These are phyloP conservation scores for Fusarium sp. DNA, from an alignment of 2,329 filamentous ascomycete genomes.

Conservation along the genomic window DNA sequence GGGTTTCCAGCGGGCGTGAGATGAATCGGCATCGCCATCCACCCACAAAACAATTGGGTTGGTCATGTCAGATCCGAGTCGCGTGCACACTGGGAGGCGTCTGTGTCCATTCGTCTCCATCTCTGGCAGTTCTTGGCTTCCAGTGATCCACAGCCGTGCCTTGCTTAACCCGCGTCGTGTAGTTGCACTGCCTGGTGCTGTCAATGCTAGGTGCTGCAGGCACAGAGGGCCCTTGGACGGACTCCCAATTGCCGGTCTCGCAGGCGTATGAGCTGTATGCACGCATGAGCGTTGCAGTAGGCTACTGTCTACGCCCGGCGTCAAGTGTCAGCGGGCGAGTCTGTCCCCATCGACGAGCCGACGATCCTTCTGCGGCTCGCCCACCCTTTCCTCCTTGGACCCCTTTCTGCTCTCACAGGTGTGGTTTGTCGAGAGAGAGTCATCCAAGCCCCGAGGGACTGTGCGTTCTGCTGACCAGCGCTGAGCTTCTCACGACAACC, in stretches of 20 bases:
- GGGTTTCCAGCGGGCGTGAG: not conserved
- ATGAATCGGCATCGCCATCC: conserved; percentile 4
- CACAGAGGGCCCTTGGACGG: conserved; percentile 22
- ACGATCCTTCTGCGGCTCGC: conserved; percentile 1
- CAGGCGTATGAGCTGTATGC: conserved; percentile 27
- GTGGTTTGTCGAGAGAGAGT: conserved; percentile 14
- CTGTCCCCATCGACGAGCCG: conserved; percentile 1
- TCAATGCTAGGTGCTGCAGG: conserved; percentile 36
- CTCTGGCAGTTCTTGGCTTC: not conserved
- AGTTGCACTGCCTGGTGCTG: conserved; percentile 37
- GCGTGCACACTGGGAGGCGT: conserved; percentile 16
- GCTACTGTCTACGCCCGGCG: conserved; percentile 10
- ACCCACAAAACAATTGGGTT: not conserved
- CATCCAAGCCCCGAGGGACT: not conserved
- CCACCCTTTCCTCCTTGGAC: not conserved
- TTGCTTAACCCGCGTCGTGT: conserved; percentile 11
- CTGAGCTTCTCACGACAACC: not conserved
- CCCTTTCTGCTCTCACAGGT: not conserved
- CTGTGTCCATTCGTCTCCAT: conserved; percentile 3
- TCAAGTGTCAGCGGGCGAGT: conserved; percentile 1
- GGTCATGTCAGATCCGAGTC: conserved; percentile 21
- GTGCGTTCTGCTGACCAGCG: not conserved
- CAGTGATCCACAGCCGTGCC: conserved; percentile 7
- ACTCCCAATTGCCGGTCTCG: conserved; percentile 41
- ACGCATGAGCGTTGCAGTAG: conserved; percentile 29